Evolutionary conservation across 768 basidiomycete species (phyloP).

Genomic region (Suillus ampliporus): DNA sequence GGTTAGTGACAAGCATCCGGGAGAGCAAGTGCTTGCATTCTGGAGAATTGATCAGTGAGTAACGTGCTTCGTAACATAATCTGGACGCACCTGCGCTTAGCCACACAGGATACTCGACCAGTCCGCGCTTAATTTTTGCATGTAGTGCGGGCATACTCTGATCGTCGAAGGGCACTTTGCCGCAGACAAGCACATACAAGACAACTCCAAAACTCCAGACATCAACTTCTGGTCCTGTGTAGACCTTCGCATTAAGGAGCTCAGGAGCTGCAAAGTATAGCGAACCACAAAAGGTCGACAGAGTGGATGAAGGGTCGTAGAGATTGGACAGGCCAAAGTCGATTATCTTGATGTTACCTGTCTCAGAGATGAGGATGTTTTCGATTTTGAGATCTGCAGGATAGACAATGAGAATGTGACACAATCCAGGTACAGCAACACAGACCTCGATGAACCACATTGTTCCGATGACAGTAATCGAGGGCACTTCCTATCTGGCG

Average conservation of each 20-base stretch:
- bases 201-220: slow-evolving; percentile 99
- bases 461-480: slow-evolving; percentile 97
- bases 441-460: slow-evolving; percentile 91
- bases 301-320: slow-evolving; percentile 79
- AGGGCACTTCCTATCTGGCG: slow-evolving; percentile 96
- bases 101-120: slow-evolving; percentile 98
- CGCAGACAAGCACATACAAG: slow-evolving; percentile 95
- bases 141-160: slow-evolving; percentile 99
- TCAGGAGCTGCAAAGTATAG: slow-evolving; percentile 99
- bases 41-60: slow-evolving; percentile 36
- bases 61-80: background rate
- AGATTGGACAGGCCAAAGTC: slow-evolving; percentile 98
- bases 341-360: slow-evolving; percentile 99
- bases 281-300: slow-evolving; percentile 96
- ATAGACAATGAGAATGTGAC: slow-evolving; percentile 11
- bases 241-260: slow-evolving; percentile 93
- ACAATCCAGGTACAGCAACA: slow-evolving; percentile 20
- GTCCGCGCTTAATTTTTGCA: slow-evolving; percentile 97
- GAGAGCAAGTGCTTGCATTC: slow-evolving; percentile 95
- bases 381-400: slow-evolving; percentile 93
- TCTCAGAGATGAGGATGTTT: slow-evolving; percentile 98
- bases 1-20: slow-evolving; percentile 96
- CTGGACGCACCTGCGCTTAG: slow-evolving; percentile 78
- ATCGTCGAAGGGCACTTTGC: slow-evolving; percentile 99
- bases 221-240: slow-evolving; percentile 97